Evolutionary conservation across 805 yeast species (phyloP).

Genomic region (Candida sanyiensis): DNA sequence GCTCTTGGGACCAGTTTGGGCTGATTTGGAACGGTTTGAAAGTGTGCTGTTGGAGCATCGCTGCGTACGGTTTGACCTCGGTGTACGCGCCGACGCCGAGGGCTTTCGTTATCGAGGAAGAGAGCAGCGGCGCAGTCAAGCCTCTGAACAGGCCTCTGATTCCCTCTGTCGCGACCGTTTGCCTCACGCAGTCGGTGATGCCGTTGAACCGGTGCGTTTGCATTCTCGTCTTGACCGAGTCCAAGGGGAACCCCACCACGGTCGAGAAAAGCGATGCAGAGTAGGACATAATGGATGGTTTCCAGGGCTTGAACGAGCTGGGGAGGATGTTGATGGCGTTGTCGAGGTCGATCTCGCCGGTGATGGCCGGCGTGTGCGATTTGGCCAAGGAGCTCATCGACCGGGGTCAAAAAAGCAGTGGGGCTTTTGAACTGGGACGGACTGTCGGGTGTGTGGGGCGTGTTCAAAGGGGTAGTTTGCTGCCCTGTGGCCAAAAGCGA

Average conservation of each 20-base stretch:
- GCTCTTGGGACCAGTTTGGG: slow-evolving; percentile 8
- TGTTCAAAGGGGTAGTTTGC: no score
- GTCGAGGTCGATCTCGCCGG: slow-evolving; percentile 44
- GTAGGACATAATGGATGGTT: slow-evolving; percentile 57
- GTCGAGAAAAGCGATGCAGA: slow-evolving; percentile 59
- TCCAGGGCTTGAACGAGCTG: slow-evolving; percentile 40
- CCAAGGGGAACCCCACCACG: slow-evolving; percentile 75
- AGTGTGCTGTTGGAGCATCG: slow-evolving; percentile 18
- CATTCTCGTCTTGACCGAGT: slow-evolving; percentile 81
- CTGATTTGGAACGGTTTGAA: slow-evolving; percentile 14
- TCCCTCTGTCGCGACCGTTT: slow-evolving; percentile 59
- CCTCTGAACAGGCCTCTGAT: slow-evolving; percentile 70
- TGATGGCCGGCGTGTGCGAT: slow-evolving; percentile 44
- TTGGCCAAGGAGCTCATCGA: slow-evolving; percentile 13
- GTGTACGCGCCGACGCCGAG: slow-evolving; percentile 62
- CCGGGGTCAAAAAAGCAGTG: no score
- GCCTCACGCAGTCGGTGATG: slow-evolving; percentile 49
- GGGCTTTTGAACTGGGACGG: no score
- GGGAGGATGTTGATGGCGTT: slow-evolving; percentile 48
- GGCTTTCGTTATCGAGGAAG: slow-evolving; percentile 61
- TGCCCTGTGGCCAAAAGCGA: no score
- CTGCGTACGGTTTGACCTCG: slow-evolving; percentile 39
- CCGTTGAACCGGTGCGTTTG: slow-evolving; percentile 66
- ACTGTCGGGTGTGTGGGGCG: no score
- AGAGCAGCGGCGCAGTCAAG: slow-evolving; percentile 63